Evolutionary conservation across 805 yeast species (phyloP).

Genomic region (Metschnikowia vanudenii): DNA sequence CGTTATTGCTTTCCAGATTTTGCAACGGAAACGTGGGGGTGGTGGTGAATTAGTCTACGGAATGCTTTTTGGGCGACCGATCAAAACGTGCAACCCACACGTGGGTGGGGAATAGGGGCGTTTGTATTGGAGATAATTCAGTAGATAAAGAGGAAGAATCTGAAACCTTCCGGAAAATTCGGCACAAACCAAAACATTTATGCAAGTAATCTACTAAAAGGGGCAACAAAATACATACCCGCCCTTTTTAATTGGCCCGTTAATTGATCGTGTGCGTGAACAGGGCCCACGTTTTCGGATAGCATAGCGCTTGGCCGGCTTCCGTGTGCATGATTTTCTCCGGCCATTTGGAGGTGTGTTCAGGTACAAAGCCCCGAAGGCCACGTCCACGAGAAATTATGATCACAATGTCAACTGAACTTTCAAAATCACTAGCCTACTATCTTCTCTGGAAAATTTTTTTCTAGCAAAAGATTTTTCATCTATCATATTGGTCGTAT

Average conservation of each 20-base stretch:
- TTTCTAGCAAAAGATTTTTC: too few relatives aligned
- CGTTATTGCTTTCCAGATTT: too few relatives aligned
- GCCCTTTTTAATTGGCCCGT: not conserved
- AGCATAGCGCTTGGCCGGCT: not conserved
- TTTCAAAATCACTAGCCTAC: too few relatives aligned
- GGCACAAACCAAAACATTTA: not conserved
- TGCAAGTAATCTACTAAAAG: slow-evolving; percentile 1
- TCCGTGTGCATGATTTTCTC: slow-evolving; percentile 4
- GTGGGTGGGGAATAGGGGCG: not conserved
- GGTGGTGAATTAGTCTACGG: not conserved
- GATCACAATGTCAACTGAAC: too few relatives aligned
- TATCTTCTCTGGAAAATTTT: too few relatives aligned
- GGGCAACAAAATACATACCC: not conserved
- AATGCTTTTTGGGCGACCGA: too few relatives aligned
- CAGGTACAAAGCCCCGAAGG: not conserved
- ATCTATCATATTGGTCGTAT: too few relatives aligned
- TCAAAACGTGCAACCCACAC: not conserved
- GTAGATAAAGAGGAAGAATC: too few relatives aligned
- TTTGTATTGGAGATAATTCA: too few relatives aligned
- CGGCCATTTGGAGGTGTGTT: not conserved
- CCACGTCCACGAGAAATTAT: too few relatives aligned
- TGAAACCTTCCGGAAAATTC: too few relatives aligned
- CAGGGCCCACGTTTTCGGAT: slow-evolving; percentile 1
- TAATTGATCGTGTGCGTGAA: not conserved
- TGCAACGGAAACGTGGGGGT: not conserved